Conservation (phyloP, 2,329 filamentous ascomycete species). For the Colletotrichum sp. region DNA sequence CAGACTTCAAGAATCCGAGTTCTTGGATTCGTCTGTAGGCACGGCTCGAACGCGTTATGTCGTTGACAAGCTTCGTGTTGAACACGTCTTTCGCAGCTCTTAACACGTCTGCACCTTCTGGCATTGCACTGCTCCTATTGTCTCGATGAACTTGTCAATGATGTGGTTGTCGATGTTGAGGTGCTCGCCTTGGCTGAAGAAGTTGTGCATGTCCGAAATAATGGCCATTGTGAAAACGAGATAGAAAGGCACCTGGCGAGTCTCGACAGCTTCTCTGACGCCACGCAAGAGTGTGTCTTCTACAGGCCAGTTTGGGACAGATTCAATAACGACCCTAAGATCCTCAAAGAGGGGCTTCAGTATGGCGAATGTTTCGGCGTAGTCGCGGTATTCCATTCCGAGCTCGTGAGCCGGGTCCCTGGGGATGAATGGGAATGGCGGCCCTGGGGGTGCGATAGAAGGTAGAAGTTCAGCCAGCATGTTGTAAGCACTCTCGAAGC, state of each 20-base stretch:
- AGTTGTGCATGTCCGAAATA: constrained; percentile 41
- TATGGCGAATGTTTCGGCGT: neutral
- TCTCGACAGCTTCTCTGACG: constrained; percentile 34
- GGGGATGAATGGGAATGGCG: neutral
- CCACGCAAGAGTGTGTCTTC: constrained; percentile 43
- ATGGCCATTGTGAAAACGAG: constrained; percentile 44
- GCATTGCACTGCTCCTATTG: neutral
- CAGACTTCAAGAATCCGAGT: neutral
- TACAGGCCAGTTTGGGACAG: constrained; percentile 28
- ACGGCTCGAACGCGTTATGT: neutral
- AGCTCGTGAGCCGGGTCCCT: neutral
- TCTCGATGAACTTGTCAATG: constrained; percentile 14
- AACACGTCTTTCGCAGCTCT: neutral
- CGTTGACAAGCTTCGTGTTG: neutral
- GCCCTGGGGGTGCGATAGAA: neutral
- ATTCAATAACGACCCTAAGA: constrained; percentile 18
- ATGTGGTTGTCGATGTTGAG: constrained; percentile 28
- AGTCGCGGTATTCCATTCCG: neutral
- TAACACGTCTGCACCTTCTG: neutral
- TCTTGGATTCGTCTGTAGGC: neutral
- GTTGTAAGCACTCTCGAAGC: neutral
- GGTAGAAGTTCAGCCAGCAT: neutral
- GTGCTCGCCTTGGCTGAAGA: neutral
- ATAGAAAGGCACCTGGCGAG: constrained; percentile 35
- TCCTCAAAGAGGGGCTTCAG: neutral